These are phyloP conservation scores for Phytophthora litchii DNA, from an alignment of 352 stramenopile species.

Conservation along the genomic window DNA sequence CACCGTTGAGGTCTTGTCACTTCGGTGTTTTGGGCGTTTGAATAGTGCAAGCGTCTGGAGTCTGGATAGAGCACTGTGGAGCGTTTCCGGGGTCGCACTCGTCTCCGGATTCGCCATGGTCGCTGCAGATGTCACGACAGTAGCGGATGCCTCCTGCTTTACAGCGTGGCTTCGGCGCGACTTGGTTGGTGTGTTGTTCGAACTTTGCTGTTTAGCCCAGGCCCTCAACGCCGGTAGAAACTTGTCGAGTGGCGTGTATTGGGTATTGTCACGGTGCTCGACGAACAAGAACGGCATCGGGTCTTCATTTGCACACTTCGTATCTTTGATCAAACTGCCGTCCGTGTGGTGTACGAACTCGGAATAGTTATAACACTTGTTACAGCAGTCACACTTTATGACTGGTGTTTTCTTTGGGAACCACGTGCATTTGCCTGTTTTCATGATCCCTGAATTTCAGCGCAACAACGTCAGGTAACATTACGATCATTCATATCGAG, in stretches of 20 bases:
- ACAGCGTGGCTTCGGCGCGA: not conserved
- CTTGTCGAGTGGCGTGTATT: constrained; percentile 16
- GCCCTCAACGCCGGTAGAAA: constrained; percentile 21
- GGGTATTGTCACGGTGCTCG: constrained; percentile 24
- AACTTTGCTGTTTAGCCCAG: constrained; percentile 13
- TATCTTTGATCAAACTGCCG: constrained; percentile 22
- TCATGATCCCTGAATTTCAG: constrained; percentile 24
- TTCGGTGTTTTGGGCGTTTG: constrained; percentile 20
- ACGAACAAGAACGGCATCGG: constrained; percentile 35
- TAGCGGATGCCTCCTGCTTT: constrained; percentile 7
- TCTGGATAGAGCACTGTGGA: not conserved
- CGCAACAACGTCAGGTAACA: too few species aligned
- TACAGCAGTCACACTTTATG: constrained; percentile 31
- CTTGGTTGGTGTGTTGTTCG: constrained; percentile 17
- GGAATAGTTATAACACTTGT: constrained; percentile 7
- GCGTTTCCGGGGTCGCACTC: too few species aligned
- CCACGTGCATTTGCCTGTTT: constrained; percentile 31
- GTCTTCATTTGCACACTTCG: constrained; percentile 22
- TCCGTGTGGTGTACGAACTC: constrained; percentile 36
- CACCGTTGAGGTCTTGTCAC: constrained; percentile 8
- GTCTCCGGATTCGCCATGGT: too few species aligned
- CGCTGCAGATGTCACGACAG: not conserved
- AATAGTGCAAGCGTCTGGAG: constrained; percentile 32
- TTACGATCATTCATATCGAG: not conserved
- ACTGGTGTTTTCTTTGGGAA: constrained; percentile 6